Conservation (phyloP, 169 alveolate genomes). For the Plasmodium inui region DNA sequence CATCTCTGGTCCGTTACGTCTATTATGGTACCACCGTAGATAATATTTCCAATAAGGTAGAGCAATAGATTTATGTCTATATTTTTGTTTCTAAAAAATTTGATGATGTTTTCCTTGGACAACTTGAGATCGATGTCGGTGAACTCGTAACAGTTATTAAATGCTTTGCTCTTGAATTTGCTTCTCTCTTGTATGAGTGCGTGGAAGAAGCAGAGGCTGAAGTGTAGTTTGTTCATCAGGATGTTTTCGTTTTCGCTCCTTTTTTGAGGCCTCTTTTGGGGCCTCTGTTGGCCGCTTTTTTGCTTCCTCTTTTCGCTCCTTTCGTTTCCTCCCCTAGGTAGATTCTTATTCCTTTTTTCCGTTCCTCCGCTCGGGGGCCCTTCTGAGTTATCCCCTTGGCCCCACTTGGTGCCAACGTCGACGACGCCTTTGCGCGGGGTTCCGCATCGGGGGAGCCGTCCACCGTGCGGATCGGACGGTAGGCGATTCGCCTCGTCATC, state of each 20-base stretch:
- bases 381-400: background rate
- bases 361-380: background rate
- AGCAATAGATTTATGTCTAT: constrained; percentile 53
- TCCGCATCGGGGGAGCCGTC: background rate
- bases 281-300: background rate
- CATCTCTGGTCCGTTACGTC: constrained; percentile 66
- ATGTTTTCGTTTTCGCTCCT: constrained; percentile 48
- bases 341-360: background rate
- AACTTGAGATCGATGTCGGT: constrained; percentile 70
- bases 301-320: background rate
- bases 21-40: constrained; percentile 75
- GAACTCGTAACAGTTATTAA: constrained; percentile 51
- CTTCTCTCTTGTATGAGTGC: constrained; percentile 70
- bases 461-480: background rate
- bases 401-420: background rate
- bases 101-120: constrained; percentile 45
- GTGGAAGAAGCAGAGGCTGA: constrained; percentile 71
- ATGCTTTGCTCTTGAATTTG: constrained; percentile 69
- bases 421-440: background rate
- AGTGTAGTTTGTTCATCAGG: constrained; percentile 47
- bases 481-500: background rate
- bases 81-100: constrained; percentile 55
- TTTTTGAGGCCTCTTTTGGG: background rate
- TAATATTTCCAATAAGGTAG: constrained; percentile 66
- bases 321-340: background rate